Base-by-base conservation (phyloP, 176 grass and related monocot species). In the Ensete glaucum region DNA sequence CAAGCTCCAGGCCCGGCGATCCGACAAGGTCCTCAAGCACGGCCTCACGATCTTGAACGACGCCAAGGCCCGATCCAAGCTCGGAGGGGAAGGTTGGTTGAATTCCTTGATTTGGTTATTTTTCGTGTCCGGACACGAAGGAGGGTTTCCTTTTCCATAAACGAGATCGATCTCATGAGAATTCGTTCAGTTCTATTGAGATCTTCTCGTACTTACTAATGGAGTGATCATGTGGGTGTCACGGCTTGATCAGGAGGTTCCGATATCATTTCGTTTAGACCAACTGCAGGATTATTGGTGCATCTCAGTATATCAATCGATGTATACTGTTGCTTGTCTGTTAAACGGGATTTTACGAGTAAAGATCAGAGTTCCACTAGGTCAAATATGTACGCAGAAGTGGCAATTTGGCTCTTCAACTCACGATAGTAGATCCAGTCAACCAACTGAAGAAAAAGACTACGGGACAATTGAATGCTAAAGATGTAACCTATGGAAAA, bases 41-140 rank as follows among this genome's bases (percentile, higher is more conserved):
- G 91, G 95, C 27, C 88, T 99, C 86, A 43, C 78, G 79, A 58
- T 99, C 29, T 89, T 99, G 81, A 94, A 99, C 81, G 87, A 99
- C 67, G 27, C 88, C 52, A 89, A 82, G 76, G 83, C 86, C 27
- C 90, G 88, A 89, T 91, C 90, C 72, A 79, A 87, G 56, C 84
- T 99, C 54, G 90, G 78, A 20, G 80, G 85, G 9, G 95, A 99
- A 94, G 90, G 95, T 96, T 56, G 52, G 22, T 54, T 56, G 1
- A 8, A 15, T 23, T 21, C 9, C 52, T 74, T 70, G 67, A 51
- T 50, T 48, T 51, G 14, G 25, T 70, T 70, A 9, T 70, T 1
- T 20, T 51, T 9, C 15, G 10, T 51, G 1, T 70, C 19, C 20
- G 15, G 34, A 43, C 34, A 43, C 34, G 34, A 43, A 0, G 34